phyloP scores from a whole-genome alignment of 495 filamentous ascomycete species.

The Penicillium flavigenum region DNA sequence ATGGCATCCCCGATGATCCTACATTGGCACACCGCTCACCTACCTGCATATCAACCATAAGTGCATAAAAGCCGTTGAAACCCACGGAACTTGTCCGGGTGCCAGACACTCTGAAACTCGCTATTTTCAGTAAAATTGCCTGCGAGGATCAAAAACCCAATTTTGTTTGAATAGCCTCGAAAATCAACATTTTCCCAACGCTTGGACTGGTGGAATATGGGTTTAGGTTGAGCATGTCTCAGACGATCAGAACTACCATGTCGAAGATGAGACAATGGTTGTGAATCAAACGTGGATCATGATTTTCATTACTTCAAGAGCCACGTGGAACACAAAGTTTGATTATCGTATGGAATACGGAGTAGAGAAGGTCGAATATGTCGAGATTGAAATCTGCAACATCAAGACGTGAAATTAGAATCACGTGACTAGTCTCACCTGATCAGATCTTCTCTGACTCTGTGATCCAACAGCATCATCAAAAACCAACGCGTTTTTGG shows the following conservation, averaged over 20 bases:
- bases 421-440: conserved; percentile 3
- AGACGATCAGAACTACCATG: not conserved
- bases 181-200: not conserved
- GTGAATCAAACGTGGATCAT: not conserved
- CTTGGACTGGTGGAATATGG: not conserved
- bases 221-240: not conserved
- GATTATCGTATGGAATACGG: not conserved
- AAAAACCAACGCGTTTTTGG: conserved; percentile 4
- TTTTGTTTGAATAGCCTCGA: not conserved
- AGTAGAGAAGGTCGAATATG: not conserved
- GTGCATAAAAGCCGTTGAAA: not conserved
- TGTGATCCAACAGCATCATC: conserved; percentile 13
- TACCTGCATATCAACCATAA: not conserved
- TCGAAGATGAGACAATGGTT: not conserved
- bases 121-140: not conserved
- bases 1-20: not conserved
- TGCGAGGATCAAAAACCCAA: not conserved
- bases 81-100: not conserved
- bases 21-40: not conserved
- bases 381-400: not conserved
- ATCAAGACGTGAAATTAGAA: not conserved
- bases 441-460: conserved; percentile 11
- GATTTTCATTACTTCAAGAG: not conserved
- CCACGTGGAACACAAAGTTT: not conserved
- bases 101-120: not conserved